These are phyloP conservation scores for Penicillium sp. DNA, from an alignment of 2,329 filamentous ascomycete genomes.

Conservation along the genomic window DNA sequence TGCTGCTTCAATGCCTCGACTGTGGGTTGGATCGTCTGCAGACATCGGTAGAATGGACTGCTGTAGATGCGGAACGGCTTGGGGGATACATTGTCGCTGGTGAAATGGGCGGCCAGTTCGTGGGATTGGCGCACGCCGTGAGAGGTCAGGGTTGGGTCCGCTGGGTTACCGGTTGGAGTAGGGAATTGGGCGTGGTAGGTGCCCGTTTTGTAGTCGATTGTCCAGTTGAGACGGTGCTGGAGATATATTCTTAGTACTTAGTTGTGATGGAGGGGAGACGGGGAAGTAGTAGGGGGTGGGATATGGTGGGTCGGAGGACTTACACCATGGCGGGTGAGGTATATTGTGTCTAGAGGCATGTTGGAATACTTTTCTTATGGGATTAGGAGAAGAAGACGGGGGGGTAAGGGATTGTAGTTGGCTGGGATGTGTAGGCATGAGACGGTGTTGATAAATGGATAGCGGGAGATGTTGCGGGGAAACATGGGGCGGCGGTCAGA, in stretches of 20 bases:
- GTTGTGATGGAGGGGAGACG: no score
- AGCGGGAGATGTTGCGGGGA: no score
- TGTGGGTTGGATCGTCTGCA: slow-evolving; percentile 69
- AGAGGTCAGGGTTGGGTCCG: slow-evolving; percentile 76
- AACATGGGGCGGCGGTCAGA: no score
- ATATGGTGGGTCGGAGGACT: no score
- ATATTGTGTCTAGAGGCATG: slow-evolving; percentile 65
- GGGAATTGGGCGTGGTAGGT: slow-evolving; percentile 63
- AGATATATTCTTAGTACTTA: no score
- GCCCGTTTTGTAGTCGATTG: slow-evolving; percentile 70
- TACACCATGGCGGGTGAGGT: slow-evolving; percentile 67
- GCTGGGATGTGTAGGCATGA: no score
- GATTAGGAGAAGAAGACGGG: no score
- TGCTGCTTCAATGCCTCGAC: slow-evolving; percentile 39
- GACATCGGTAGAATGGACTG: slow-evolving; percentile 76
- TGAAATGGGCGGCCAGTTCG: slow-evolving; percentile 54
- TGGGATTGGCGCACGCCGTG: slow-evolving; percentile 76
- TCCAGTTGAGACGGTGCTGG: slow-evolving; percentile 89
- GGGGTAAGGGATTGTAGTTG: no score
- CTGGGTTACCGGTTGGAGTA: slow-evolving; percentile 77
- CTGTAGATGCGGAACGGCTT: slow-evolving; percentile 59
- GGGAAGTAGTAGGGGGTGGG: no score
- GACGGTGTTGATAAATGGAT: no score
- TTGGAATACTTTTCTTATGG: no score
- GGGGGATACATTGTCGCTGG: slow-evolving; percentile 26